phyloP scores from a whole-genome alignment of 305 asterid genomes.

The Solanum hybrid region DNA sequence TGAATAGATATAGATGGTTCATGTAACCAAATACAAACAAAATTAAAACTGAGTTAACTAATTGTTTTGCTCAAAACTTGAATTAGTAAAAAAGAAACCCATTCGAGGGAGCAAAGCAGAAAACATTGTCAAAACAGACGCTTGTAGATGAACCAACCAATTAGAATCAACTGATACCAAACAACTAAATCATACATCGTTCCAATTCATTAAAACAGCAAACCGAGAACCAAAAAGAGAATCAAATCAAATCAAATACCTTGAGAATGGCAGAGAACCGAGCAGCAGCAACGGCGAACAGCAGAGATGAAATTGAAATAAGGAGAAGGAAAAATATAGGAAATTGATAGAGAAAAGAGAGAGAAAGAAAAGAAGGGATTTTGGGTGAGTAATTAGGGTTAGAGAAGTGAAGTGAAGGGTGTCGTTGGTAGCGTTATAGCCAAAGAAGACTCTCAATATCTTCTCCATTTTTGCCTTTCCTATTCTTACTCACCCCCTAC shows the following conservation, averaged over 20 bases:
- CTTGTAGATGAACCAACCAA: not conserved
- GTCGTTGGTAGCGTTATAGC: constrained; percentile 25
- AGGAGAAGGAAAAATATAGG: not conserved
- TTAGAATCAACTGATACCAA: not conserved
- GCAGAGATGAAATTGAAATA: not conserved
- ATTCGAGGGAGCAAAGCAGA: not conserved
- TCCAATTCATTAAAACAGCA: not conserved
- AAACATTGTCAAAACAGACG: not conserved
- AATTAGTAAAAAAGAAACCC: not conserved
- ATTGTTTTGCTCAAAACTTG: not conserved
- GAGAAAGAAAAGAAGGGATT: not conserved
- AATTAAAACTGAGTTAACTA: not conserved
- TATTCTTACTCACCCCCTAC: constrained; percentile 11
- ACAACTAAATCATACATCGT: not conserved
- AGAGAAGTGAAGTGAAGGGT: constrained; percentile 26
- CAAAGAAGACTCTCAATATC: constrained; percentile 51
- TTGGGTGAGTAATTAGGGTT: constrained; percentile 17
- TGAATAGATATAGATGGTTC: not conserved
- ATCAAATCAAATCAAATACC: not conserved
- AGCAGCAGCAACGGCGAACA: not conserved
- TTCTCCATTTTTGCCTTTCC: constrained; percentile 74
- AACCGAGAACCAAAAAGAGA: constrained; percentile 4
- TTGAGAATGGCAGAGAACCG: not conserved
- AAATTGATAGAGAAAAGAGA: not conserved
- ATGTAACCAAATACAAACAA: not conserved